A percentile compares a stretch with the other conserved stretches of the same genome.
Conservation (phyloP, 2,329 filamentous ascomycete species). For the Beauveria rudraprayagi region DNA sequence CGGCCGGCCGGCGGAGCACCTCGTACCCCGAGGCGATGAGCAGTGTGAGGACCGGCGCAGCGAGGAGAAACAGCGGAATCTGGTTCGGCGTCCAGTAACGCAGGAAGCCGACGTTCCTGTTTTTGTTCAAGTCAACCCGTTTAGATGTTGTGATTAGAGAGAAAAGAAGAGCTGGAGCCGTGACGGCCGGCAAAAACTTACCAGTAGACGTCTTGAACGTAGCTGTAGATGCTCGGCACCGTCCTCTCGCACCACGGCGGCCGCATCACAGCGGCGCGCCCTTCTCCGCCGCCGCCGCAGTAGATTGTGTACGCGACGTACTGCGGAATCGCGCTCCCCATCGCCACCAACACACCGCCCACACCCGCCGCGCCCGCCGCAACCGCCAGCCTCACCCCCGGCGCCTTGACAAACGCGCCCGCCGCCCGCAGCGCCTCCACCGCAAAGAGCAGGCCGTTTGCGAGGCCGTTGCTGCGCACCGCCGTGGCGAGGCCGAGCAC, state of each 20-base stretch:
- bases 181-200: conserved; percentile 34
- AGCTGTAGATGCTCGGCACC: conserved; percentile 85
- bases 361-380: conserved; percentile 51
- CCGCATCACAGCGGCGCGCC: conserved; percentile 30
- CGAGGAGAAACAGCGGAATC: conserved; percentile 78
- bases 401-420: conserved; percentile 17
- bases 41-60: conserved; percentile 65
- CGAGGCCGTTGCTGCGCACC: conserved; percentile 77
- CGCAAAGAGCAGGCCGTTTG: conserved; percentile 71
- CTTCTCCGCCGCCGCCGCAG: conserved; percentile 36
- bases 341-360: conserved; percentile 59
- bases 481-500: conserved; percentile 64
- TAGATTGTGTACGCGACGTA: conserved; percentile 64
- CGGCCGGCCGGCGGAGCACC: conserved; percentile 20
- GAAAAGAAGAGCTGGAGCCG: too few relatives aligned
- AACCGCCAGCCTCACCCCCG: conserved; percentile 33
- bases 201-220: conserved; percentile 88
- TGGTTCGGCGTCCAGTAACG: conserved; percentile 87
- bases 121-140: not conserved
- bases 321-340: conserved; percentile 67
- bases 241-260: conserved; percentile 66
- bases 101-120: conserved; percentile 79
- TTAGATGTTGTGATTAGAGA: too few relatives aligned
- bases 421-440: conserved; percentile 44
- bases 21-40: conserved; percentile 49